Evolutionary conservation across 768 basidiomycete species (phyloP), one percentile per base, ranked within the genome.

Genomic region (Trametes gibbosa): DNA sequence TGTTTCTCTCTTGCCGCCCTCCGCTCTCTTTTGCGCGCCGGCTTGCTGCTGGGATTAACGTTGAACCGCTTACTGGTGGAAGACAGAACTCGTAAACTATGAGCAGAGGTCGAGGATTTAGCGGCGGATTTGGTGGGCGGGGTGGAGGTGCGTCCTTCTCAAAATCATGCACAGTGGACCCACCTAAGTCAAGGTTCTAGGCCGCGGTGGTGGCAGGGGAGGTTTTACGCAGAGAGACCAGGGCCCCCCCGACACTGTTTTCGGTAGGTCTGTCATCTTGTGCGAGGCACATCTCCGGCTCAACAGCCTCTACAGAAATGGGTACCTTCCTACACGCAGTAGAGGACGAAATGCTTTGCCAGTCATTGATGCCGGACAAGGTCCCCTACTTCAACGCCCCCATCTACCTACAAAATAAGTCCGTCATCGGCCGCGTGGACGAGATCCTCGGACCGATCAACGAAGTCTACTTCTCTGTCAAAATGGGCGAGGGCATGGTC

Each of bases 401-500:
- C 49, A 94, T 98, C 70, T 98, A 96, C 74, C 83, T 98, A 52
- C 87, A 92, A 79, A 97, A 98, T 75, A 98, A 97, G 76, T 91
- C 93, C 10, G 81, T 85, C 64, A 93, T 98, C 62, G 96, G 97
- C 62, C 98, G 97, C 76, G 90, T 99, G 41, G 97, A 99, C 75
- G 97, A 99, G 75, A 98, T 99, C 65, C 83, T 99, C n/a, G 97
- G 97, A 2, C 96, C 97, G 16, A 95, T 99, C 73, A 99, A 97
- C 71, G 94, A 98, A 72, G 95, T 98, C 58, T 98, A 86, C 75
- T 98, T 99, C 70, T 95, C 95, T 2, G 83, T 99, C 64, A 99
- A 98, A 79, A 97, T 98, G 90, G 84, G 87, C 19, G 88, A 91
- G 58, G 97, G 97, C 32, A 94, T 98, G 88, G 85, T 95, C 48